Conservation (phyloP, 139 green algal genomes). For the Diplosphaera chodatii region DNA sequence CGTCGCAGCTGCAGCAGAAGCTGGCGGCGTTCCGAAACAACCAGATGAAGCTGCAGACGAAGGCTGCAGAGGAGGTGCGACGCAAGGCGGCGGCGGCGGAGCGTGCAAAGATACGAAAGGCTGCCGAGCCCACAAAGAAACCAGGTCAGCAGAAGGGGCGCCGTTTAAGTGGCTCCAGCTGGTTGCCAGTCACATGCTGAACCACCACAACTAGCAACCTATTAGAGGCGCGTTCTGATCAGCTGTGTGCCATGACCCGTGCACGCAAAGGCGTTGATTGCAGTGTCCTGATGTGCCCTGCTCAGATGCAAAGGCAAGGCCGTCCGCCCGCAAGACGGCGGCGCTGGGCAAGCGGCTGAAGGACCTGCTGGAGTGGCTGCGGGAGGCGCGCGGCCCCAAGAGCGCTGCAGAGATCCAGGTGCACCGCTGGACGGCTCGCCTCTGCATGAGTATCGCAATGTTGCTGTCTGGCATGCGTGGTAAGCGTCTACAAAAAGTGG, state of each 20-base stretch:
- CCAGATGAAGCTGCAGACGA: conserved; percentile 1
- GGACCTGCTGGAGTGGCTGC: neutral
- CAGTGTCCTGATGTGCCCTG: too few relatives aligned
- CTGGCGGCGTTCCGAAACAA: neutral
- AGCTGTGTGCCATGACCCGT: too few relatives aligned
- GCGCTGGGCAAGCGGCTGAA: neutral
- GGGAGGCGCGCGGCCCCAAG: neutral
- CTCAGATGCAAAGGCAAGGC: neutral
- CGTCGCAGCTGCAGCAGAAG: conserved; percentile 1
- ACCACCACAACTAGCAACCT: too few relatives aligned
- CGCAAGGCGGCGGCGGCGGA: neutral
- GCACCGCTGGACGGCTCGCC: too few relatives aligned
- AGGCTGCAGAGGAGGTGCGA: neutral
- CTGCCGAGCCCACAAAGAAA: neutral
- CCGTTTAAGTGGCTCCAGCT: too few relatives aligned
- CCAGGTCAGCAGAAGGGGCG: neutral
- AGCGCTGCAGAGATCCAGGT: neutral
- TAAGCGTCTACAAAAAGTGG: too few relatives aligned
- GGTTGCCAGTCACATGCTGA: too few relatives aligned
- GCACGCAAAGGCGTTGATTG: too few relatives aligned
- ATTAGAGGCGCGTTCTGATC: too few relatives aligned
- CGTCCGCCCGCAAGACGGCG: too few relatives aligned
- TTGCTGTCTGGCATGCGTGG: too few relatives aligned
- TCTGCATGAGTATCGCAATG: too few relatives aligned
- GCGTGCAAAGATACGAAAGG: neutral